Base-by-base conservation (phyloP, 1,284 basidiomycete species). In the Naganishia albida region DNA sequence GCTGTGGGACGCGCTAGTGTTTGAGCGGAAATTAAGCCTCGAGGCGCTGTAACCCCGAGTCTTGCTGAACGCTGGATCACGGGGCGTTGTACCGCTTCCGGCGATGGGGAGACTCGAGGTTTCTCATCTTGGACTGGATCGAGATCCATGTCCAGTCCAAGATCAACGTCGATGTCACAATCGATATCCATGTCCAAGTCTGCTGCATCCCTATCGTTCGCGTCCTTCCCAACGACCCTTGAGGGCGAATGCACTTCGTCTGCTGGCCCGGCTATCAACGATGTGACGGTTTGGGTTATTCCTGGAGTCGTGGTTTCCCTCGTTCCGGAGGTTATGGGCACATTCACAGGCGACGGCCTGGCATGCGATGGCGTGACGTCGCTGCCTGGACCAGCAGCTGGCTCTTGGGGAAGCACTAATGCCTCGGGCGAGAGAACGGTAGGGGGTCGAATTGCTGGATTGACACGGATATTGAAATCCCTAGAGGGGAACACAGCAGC, bases 401-500 rank as follows among this genome's bases (percentile, higher is more conserved):
- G 30, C 7, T 50, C 23, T 25, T 18, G 30, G 6, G 34, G 34
- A 40, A 60, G 25, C 46, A 34, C n/a, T 28, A 56, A n/a, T 13
- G 42, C 12, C 39, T 39, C 30, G n/a, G 34, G 57, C 3, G 57
- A 30, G 39, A 49, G 57, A 13, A 42, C 30, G 4, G 46, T 34
- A 25, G 57, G 57, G 40, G 57, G 34, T 38, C 38, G 34, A 7
- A 60, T 26, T 2, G 42, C 23, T 26, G 57, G 46, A 46, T 60
- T 60, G 46, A 60, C 48, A 26, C 50, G 57, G 3, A 60, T 23
- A 26, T 60, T 60, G 46, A 60, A 26, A 23, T 60, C 57, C 38
- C n/a, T 60, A 15, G 34, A 50, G 8, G 57, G 57, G n/a, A 60
- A 60, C 46, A 60, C 15, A 15, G 57, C 57, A 18, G 57, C 57